These are phyloP conservation scores for Takashimella koratensis DNA, from an alignment of 1,284 basidiomycete genomes.

Conservation along the genomic window DNA sequence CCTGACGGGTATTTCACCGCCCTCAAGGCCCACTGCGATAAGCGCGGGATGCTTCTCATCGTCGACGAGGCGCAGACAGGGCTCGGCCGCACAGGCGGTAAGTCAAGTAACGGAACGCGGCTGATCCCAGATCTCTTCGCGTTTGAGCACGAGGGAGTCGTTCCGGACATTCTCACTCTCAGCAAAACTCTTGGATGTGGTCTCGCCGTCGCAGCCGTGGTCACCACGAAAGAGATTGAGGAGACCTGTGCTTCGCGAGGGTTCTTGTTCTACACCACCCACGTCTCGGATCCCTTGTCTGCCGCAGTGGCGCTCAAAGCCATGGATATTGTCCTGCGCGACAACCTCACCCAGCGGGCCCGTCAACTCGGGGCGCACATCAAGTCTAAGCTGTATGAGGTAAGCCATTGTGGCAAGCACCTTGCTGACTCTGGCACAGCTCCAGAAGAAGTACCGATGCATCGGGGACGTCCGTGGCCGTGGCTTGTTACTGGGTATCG, in stretches of 20 bases:
- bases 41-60: conserved; percentile 57
- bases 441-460: conserved; percentile 77
- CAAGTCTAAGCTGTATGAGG: background rate
- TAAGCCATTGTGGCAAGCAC: too few relatives aligned
- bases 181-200: conserved; percentile 94
- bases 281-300: conserved; percentile 34
- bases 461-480: conserved; percentile 73
- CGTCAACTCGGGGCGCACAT: background rate
- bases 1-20: conserved; percentile 31
- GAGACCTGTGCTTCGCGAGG: conserved; percentile 46
- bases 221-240: conserved; percentile 63
- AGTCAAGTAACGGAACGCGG: conserved; percentile 51
- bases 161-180: conserved; percentile 77
- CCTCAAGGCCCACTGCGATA: conserved; percentile 29
- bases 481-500: conserved; percentile 75
- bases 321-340: conserved; percentile 61
- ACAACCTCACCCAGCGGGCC: conserved; percentile 28
- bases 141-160: conserved; percentile 71
- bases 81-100: conserved; percentile 74
- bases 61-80: conserved; percentile 84
- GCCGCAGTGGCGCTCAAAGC: conserved; percentile 61
- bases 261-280: conserved; percentile 36
- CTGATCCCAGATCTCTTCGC: conserved; percentile 46
- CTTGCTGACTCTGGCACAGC: conserved; percentile 88
- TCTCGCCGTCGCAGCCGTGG: conserved; percentile 80